Evolutionary conservation across 179 eudicot genomes (phyloP), one percentile per base, ranked within the genome.

Genomic region (Drosera spatulata): DNA sequence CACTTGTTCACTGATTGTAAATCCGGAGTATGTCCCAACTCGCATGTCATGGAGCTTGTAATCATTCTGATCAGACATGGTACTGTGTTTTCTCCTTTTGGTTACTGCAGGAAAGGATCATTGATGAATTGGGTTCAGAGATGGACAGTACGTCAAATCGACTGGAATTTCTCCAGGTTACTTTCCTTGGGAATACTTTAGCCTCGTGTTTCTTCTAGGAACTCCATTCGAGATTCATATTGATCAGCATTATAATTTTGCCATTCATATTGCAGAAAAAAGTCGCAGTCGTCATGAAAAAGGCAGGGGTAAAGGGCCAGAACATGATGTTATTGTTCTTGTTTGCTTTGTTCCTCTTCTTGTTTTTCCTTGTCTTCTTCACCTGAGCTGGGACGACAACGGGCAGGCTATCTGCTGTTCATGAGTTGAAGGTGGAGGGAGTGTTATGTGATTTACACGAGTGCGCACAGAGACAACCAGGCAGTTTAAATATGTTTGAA

Each of bases 131-230:
- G 75, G 95, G 90, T 46, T 68, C 61, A 45, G 98, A 91, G 73
- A 89, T 91, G 91, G 98, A 91, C 68, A 86, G 87, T 69, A 89
- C 95, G 10, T 77, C 96, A 54, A 85, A 88, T 66, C 87, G 96
- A 60, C 86, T 91, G 56, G 96, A 91, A 58, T 91, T 91, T 74
- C 90, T 88, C 73, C 98, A 91, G 96, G 96, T 88, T 55, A 41
- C 7, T 38, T 14, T 50, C 13, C 13, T 10, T 46, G 1, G 11
- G 7, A 10, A 46, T 46, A 6, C 11, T 46, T 7, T 10, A 46
- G 1, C 2, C 49, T 46, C 2, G 49, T 46, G 9, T 46, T 6
- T 46, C 7, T 46, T 46, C 49, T 46, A 46, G 49, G 49, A 46
- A 46, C 49, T 45, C 49, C 10, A 6, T 45, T 10, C 10, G 7